Conservation (phyloP, 179 eudicot species). For the Spinacia oleracea region DNA sequence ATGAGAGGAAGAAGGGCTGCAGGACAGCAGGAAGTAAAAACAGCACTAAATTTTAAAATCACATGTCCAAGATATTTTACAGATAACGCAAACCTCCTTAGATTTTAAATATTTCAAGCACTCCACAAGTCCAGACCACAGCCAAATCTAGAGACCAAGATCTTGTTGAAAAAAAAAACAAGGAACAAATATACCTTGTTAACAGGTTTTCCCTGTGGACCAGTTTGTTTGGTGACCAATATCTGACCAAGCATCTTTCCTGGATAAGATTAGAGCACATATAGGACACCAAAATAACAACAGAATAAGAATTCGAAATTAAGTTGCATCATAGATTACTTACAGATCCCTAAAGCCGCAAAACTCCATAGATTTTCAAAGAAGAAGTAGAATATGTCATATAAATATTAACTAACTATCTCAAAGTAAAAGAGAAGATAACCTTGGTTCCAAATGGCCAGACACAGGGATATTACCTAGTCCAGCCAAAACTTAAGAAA, state of each 20-base stretch:
- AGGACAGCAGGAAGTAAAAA: background rate
- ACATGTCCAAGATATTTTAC: background rate
- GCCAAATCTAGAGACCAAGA: background rate
- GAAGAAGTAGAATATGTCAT: background rate
- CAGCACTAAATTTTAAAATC: background rate
- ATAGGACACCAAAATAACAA: conserved; percentile 5
- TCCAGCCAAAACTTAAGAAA: background rate
- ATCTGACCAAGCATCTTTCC: conserved; percentile 96
- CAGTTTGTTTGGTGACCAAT: conserved; percentile 93
- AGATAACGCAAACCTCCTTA: background rate
- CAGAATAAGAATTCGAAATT: background rate
- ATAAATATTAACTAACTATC: too few relatives aligned
- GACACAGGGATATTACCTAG: background rate
- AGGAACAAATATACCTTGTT: conserved; percentile 58
- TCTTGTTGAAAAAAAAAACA: background rate
- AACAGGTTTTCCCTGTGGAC: conserved; percentile 87
- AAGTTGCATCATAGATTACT: background rate
- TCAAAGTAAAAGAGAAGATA: background rate
- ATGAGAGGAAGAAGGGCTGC: background rate
- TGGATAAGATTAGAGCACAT: conserved; percentile 27
- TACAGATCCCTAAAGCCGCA: background rate
- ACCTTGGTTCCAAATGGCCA: background rate
- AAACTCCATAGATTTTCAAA: background rate
- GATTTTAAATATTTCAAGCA: background rate
- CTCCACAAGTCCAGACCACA: too few relatives aligned